Evolutionary conservation across 1,284 basidiomycete genomes (phyloP), one percentile per base, ranked within the genome.

Genomic region (Puccinia horiana): DNA sequence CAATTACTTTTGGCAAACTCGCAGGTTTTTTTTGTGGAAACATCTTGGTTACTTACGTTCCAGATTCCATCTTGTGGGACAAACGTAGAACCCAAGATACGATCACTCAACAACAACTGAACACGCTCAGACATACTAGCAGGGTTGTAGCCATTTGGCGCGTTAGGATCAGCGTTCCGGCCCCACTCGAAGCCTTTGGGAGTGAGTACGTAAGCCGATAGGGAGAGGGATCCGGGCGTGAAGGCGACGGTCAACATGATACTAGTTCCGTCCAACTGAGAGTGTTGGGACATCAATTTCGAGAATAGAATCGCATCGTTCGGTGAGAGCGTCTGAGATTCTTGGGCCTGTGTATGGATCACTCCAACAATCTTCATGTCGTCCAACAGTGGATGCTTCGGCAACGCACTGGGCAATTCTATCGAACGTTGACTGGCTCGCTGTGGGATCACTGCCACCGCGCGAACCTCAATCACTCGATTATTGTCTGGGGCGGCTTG

Each of bases 401-500:
- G 88, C 56, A 88, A 84, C 12, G 87, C 87, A 87, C 96, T 93
- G 76, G 94, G 92, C 81, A 98, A 90, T 87, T 99, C 97, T 74
- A 97, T 89, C 0, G 94, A 87, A 23, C 85, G 73, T 83, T 98
- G 97, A 86, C 93, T 96, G 67, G 97, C 96, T 67, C 96, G 91
- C 87, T 99, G 97, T 42, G 97, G 97, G 37, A 96, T 91, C 93
- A 95, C 97, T 14, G 92, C 95, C 67, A 99, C 90, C 29, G 95
- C 95, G 90, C 96, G 97, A 88, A 99, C 93, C 89, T 99, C 97
- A 89, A 98, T 98, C 84, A 99, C 97, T 87, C 96, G 95, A 84
- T 94, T 93, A 89, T 98, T 98, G 88, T 99, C 96, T 0, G 94
- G 91, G 8, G 97, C 96, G 29, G 94, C 96, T 14, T 90, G 90